A percentile compares a stretch with the other conserved stretches of the same genome.
These are phyloP conservation scores for Nothomitra cinnamomea DNA, from an alignment of 2,329 filamentous ascomycete species.

Conservation along the genomic window DNA sequence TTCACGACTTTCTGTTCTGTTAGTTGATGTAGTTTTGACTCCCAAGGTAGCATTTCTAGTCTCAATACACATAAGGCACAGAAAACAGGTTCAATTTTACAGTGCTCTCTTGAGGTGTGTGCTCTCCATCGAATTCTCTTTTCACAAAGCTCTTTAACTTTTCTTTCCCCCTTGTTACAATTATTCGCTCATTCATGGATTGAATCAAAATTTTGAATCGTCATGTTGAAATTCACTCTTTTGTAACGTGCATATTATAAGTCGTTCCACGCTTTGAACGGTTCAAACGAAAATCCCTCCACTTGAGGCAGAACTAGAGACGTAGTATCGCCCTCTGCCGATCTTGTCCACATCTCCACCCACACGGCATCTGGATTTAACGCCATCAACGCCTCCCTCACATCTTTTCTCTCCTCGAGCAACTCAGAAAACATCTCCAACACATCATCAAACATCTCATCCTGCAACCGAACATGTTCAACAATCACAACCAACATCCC, in stretches of 20 bases:
- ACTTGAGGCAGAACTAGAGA: slow-evolving; percentile 22
- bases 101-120: too few species aligned
- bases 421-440: slow-evolving; percentile 36
- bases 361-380: slow-evolving; percentile 64
- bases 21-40: too few species aligned
- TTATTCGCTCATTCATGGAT: neutral
- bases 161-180: too few species aligned
- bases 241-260: neutral
- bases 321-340: neutral
- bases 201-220: neutral
- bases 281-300: slow-evolving; percentile 26
- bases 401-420: neutral
- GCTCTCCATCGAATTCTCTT: too few species aligned
- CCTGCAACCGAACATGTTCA: slow-evolving; percentile 44
- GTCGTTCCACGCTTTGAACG: neutral
- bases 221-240: too few species aligned
- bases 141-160: too few species aligned
- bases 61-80: too few species aligned
- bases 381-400: slow-evolving; percentile 38
- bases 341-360: slow-evolving; percentile 37
- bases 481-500: slow-evolving; percentile 43
- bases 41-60: too few species aligned
- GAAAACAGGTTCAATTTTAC: too few species aligned
- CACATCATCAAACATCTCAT: slow-evolving; percentile 55
- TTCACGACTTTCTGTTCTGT: too few species aligned